Percentiles rank a stretch among this genome's conserved stretches.
Evolutionary conservation across 2,329 filamentous ascomycete species (phyloP).

Genomic region (Colletotrichum brevisporum): DNA sequence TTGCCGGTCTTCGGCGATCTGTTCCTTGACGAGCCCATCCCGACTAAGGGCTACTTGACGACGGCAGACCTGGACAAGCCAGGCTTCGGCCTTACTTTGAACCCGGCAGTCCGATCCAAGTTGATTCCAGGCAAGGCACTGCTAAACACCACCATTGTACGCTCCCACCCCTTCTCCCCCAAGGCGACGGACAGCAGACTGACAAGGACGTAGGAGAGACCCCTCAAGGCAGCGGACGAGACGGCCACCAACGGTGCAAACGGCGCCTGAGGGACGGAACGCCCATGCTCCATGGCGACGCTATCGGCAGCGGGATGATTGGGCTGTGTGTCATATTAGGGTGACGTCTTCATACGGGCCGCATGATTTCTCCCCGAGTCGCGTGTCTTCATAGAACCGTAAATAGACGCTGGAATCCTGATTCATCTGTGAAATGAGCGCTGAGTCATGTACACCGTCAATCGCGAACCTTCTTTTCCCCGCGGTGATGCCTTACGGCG

Average conservation of each 20-base stretch:
- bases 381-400: too few species aligned
- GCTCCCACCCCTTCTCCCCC: not conserved
- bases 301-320: too few species aligned
- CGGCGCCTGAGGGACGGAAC: conserved; percentile 49
- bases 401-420: too few species aligned
- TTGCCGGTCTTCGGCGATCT: conserved; percentile 93
- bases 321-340: too few species aligned
- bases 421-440: too few species aligned
- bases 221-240: conserved; percentile 32
- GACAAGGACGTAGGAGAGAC: conserved; percentile 21
- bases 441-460: too few species aligned
- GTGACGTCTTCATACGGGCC: too few species aligned
- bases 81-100: conserved; percentile 90
- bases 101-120: conserved; percentile 78
- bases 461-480: too few species aligned
- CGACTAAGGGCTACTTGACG: conserved; percentile 84
- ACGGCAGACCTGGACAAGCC: conserved; percentile 87
- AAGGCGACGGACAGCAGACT: not conserved
- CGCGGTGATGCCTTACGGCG: too few species aligned
- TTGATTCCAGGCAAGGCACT: conserved; percentile 83
- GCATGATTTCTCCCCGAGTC: too few species aligned
- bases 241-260: conserved; percentile 40
- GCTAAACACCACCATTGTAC: conserved; percentile 70
- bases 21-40: conserved; percentile 92
- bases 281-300: too few species aligned